Base-by-base conservation (phyloP, 2,329 filamentous ascomycete species). In the Cladophialophora immunda region DNA sequence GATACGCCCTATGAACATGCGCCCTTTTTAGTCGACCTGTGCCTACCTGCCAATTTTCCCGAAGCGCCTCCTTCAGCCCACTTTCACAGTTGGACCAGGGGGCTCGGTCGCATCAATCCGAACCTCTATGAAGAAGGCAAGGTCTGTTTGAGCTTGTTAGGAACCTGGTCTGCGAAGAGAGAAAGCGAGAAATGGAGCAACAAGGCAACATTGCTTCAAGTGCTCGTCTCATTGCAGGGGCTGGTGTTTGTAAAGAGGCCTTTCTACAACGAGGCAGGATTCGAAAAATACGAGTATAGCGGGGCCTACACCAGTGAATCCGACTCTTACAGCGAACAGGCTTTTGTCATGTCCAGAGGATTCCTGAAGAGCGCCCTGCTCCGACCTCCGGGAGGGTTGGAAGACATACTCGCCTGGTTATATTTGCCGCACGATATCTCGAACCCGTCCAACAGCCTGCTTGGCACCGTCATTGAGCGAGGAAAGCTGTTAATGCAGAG, bases 251-350 rank as follows among this genome's bases (percentile, higher is more conserved):
- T 89, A 22, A 83, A 82, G 53, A 82, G 85, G 67, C 87, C 87
- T 0, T 89, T 87, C 73, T 89, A 86, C 78, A 89, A 89, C 72
- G 87, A 89, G 77, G 86, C 87, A 11, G 87, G 87, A 29, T 89
- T 85, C 69, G 86, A 88, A 54, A 79, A 80, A 11, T 81, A 83
- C 63, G 81, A 78, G 55, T 81, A 78, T 9, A 80, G 82, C 3
- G 78, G 79, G 4, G 81, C 84, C 60, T 81, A 82, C 7, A 76
- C 75, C 3, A 73, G 84, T 1, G 82, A 82, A 56, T 81, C 81
- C 4, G 78, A 78, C 1, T 78, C 84, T 2, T 87, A 87, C 67
- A 84, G 81, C 0, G 85, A 87, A 69, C 83, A 83, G 58, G 82
- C 83, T 1, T 86, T 85, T 66, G 82, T 87, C 60, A 79, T 84